Conservation (phyloP, 805 yeast species). For the Saturnispora galanensis region DNA sequence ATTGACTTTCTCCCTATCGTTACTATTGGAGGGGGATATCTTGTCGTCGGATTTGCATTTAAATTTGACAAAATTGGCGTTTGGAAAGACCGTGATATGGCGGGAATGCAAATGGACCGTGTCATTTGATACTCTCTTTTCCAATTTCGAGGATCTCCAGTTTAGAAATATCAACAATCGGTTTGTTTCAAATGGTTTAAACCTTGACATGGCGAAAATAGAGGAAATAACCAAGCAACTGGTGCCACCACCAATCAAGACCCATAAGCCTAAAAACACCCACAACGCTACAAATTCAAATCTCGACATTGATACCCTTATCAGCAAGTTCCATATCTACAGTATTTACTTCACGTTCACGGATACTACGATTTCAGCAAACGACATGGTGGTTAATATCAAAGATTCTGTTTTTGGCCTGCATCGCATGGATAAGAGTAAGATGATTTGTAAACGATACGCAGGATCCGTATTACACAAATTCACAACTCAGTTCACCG, state of each 20-base stretch:
- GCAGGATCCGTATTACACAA: slow-evolving; percentile 7
- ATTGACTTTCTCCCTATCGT: slow-evolving; percentile 9
- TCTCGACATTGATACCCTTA: background rate
- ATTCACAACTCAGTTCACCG: slow-evolving; percentile 10
- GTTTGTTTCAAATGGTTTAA: slow-evolving; percentile 8
- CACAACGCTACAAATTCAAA: background rate
- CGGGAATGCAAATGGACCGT: slow-evolving; percentile 11
- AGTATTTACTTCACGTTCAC: slow-evolving; percentile 12
- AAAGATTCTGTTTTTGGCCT: slow-evolving; percentile 11
- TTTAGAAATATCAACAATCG: slow-evolving; percentile 4
- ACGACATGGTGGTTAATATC: background rate
- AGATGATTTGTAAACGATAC: slow-evolving; percentile 4
- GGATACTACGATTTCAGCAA: slow-evolving; percentile 1
- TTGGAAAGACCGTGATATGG: background rate
- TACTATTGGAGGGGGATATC: background rate
- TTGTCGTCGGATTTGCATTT: slow-evolving; percentile 5
- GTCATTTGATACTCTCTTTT: slow-evolving; percentile 1
- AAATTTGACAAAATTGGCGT: slow-evolving; percentile 8
- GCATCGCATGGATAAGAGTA: slow-evolving; percentile 6
- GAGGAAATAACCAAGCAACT: background rate
- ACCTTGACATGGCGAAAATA: background rate
- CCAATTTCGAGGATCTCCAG: background rate
- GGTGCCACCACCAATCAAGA: background rate
- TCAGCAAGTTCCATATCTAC: slow-evolving; percentile 5
- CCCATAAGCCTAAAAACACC: background rate